Evolutionary conservation across 2,329 filamentous ascomycete genomes (phyloP).

Genomic region (Truncatella angustata): DNA sequence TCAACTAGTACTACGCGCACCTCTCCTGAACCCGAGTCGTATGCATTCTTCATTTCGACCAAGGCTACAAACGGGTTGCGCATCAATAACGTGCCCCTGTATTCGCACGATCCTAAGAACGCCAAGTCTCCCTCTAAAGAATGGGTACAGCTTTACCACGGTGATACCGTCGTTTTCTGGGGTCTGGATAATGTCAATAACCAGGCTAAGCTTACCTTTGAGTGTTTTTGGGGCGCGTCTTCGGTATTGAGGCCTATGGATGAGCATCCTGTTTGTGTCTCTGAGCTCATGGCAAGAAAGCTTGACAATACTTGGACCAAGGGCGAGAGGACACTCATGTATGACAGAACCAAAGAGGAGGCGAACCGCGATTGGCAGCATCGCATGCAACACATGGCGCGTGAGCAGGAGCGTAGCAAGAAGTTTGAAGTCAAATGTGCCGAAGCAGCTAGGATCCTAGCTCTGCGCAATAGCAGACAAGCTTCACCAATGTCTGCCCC

Average conservation of each 20-base stretch:
- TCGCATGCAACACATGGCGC: conserved; percentile 39
- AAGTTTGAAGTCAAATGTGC: conserved; percentile 47
- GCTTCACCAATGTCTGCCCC: conserved; percentile 8
- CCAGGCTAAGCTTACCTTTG: conserved; percentile 48
- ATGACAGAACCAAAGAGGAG: conserved; percentile 38
- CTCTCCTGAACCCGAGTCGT: conserved; percentile 45
- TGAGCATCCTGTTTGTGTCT: conserved; percentile 36
- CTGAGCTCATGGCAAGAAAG: conserved; percentile 37
- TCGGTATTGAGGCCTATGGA: conserved; percentile 35
- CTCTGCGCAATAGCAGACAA: conserved; percentile 15
- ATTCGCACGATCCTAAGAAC: conserved; percentile 53
- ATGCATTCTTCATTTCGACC: conserved; percentile 73
- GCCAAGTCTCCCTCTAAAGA: conserved; percentile 52
- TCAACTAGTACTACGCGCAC: conserved; percentile 32
- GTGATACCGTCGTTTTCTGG: conserved; percentile 76
- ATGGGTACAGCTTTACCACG: conserved; percentile 72
- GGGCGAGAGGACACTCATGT: conserved; percentile 43
- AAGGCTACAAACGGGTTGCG: conserved; percentile 74
- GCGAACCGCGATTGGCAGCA: conserved; percentile 44
- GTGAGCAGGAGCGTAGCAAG: conserved; percentile 48
- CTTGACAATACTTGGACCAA: conserved; percentile 48
- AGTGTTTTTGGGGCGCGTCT: conserved; percentile 57
- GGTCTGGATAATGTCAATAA: conserved; percentile 39
- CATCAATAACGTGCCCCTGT: conserved; percentile 71
- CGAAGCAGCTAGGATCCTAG: conserved; percentile 42